Percentiles rank a stretch among this genome's conserved stretches.
Conservation (phyloP, 768 basidiomycete genomes). For the Psilocybe subaeruginosa region DNA sequence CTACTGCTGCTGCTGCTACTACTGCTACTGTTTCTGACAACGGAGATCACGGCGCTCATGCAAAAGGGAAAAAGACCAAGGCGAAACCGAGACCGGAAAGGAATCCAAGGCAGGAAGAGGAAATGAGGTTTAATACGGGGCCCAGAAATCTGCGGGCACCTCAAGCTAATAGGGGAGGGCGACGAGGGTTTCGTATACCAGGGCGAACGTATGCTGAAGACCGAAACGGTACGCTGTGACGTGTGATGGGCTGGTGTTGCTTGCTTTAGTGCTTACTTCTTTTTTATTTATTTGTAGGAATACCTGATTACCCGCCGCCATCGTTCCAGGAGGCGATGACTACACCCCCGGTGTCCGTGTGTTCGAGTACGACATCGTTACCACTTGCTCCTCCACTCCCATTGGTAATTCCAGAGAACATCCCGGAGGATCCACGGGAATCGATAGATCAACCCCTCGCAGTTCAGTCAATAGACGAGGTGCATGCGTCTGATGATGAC, state of each 20-base stretch:
- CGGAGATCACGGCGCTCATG: slow-evolving; percentile 49
- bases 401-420: slow-evolving; percentile 24
- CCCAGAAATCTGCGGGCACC: slow-evolving; percentile 32
- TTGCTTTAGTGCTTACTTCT: not conserved
- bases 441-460: not conserved
- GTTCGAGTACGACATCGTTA: slow-evolving; percentile 42
- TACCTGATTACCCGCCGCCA: slow-evolving; percentile 75
- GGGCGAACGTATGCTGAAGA: slow-evolving; percentile 31
- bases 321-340: slow-evolving; percentile 73
- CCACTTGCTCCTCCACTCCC: slow-evolving; percentile 23
- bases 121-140: slow-evolving; percentile 46
- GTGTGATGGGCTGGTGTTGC: not conserved
- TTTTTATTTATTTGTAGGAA: slow-evolving; percentile 28
- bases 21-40: slow-evolving; percentile 22
- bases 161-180: slow-evolving; percentile 25
- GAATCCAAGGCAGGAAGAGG: slow-evolving; percentile 47
- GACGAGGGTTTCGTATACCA: slow-evolving; percentile 23
- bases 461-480: not conserved
- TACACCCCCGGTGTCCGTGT: slow-evolving; percentile 42
- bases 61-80: slow-evolving; percentile 45
- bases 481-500: slow-evolving; percentile 23
- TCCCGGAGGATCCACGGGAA: slow-evolving; percentile 17
- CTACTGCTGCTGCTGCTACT: not conserved
- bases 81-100: slow-evolving; percentile 38
- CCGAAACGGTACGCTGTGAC: slow-evolving; percentile 23